These are phyloP conservation scores for Cercophora samala DNA, from an alignment of 495 filamentous ascomycete genomes.

Conservation along the genomic window DNA sequence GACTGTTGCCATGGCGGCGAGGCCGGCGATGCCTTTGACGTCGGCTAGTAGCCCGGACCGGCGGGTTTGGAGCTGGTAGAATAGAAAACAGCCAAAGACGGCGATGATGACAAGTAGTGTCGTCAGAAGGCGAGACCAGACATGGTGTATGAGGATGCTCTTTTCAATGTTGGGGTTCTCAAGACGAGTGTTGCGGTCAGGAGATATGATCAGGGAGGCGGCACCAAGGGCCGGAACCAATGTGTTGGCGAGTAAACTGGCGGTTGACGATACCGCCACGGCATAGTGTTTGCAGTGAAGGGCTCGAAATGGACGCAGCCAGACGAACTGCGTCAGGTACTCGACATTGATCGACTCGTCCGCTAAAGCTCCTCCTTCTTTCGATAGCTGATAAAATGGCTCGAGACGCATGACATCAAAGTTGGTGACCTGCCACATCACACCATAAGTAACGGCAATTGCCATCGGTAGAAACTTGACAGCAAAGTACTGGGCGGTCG, in stretches of 20 bases:
- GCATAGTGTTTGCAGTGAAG: slow-evolving; percentile 60
- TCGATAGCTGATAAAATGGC: slow-evolving; percentile 70
- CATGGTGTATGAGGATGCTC: slow-evolving; percentile 49
- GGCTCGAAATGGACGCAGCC: slow-evolving; percentile 60
- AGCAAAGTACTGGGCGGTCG: slow-evolving; percentile 55
- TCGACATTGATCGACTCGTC: slow-evolving; percentile 69
- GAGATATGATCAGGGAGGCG: slow-evolving; percentile 53
- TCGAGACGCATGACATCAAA: slow-evolving; percentile 73
- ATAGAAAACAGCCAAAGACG: slow-evolving; percentile 54
- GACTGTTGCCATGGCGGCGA: slow-evolving; percentile 69
- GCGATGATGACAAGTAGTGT: slow-evolving; percentile 50
- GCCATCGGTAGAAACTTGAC: slow-evolving; percentile 72
- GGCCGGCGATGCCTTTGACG: slow-evolving; percentile 69
- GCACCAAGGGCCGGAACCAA: slow-evolving; percentile 61
- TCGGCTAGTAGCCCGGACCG: slow-evolving; percentile 63
- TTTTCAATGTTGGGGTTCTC: slow-evolving; percentile 39
- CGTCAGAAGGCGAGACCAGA: slow-evolving; percentile 62
- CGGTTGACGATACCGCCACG: slow-evolving; percentile 59
- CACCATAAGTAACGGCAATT: slow-evolving; percentile 65
- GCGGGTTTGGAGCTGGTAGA: slow-evolving; percentile 56
- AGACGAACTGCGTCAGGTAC: slow-evolving; percentile 63
- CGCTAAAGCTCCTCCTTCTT: slow-evolving; percentile 59
- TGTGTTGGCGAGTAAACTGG: slow-evolving; percentile 60
- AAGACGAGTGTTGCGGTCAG: slow-evolving; percentile 38
- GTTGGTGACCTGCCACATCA: slow-evolving; percentile 71